Base-by-base conservation (phyloP, 1,139 yeast genomes). In the Saccharomyces hybrid region DNA sequence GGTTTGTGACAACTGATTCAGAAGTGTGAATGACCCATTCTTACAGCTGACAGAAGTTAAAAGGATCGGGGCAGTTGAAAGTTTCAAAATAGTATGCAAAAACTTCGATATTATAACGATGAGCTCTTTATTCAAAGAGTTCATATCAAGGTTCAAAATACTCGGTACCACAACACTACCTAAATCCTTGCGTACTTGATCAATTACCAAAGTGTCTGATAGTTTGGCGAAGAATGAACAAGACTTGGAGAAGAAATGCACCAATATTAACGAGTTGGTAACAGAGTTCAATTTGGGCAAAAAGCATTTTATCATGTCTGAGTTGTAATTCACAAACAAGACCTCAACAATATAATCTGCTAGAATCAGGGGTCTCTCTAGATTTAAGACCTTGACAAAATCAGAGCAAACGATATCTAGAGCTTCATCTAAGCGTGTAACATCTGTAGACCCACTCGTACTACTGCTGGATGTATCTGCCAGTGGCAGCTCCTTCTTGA, bases 291-390 rank as follows among this genome's bases (percentile, higher is more conserved):
- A 46, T 47, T 62, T 62, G 4, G 71, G 67, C 19, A 68, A 49
- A 38, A 65, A 58, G 2, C 58, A 55, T 38, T 57, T 58, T 2
- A 66, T 62, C 51, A 69, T 50, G 28, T 62, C 63, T 3, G 67
- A 58, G 48, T 67, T 62, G 52, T 68, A 68, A 48, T 66, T 66
- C 12, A 62, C 64, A 53, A 69, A 67, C n/a, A 67, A 47, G 2
- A 69, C 58, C 31, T 67, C 66, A 6, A 65, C 63, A 47, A 65
- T 55, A 53, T 69, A 69, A 42, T 69, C 70, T 2, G 67, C 66
- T 3, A 68, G 48, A 16, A 67, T 46, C n/a, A 62, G 28, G 5
- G 61, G 58, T n/a, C 61, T 56, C 4, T 58, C 60, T 16, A 60
- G 50, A 14, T 61, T 63, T 28, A 67, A 55, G 9, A 63, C 53